Evolutionary conservation across 1,284 basidiomycete species (phyloP), one percentile per base, ranked within the genome.

Genomic region (Malassezia equina): DNA sequence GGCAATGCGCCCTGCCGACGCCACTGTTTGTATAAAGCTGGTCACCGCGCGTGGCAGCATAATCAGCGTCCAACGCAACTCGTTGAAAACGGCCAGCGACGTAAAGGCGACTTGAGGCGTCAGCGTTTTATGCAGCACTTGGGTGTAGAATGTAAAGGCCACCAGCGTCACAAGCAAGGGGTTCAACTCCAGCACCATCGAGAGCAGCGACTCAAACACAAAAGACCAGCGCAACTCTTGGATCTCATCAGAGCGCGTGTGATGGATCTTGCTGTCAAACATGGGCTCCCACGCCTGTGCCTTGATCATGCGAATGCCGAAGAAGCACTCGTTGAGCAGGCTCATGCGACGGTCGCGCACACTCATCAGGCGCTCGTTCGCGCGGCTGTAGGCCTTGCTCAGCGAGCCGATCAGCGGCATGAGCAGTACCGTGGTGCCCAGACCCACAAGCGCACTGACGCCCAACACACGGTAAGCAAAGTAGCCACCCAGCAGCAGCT

Each of bases 1-100:
- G 25, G 86, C 80, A 53, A 93, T 86, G 46, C 90, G 85, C 47
- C 86, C 80, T 24, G 91, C 72, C 0, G 86, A 82, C 3, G 93
- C 86, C 21, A 81, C 79, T 0, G 85, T 81, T 80, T 88, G 73
- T 8, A 78, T 58, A 7, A 71, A 55, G 41, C 41, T 47, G 36
- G 56, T 67, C 41, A 66, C 39, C 17, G 64, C 47, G 42, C 59
- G 51, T 2, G 69, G 69, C 13, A 70, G 44, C 19, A 60, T 47
- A 29, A 51, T 59, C 12, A 71, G 53, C 3, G 67, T 61, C 27
- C 51, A 59, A 24, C 61, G 58, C 49, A 57, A 41, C 51, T 57
- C 55, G 9, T 19, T 28, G 21, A 57, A 47, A 17, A 57, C 33
- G 6, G 55, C 43, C 11, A 69, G 54, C 59, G 67, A 61, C 31